Evolutionary conservation across 495 filamentous ascomycete species (phyloP), one percentile per base, ranked within the genome.

Genomic region (Xylaria grammica): DNA sequence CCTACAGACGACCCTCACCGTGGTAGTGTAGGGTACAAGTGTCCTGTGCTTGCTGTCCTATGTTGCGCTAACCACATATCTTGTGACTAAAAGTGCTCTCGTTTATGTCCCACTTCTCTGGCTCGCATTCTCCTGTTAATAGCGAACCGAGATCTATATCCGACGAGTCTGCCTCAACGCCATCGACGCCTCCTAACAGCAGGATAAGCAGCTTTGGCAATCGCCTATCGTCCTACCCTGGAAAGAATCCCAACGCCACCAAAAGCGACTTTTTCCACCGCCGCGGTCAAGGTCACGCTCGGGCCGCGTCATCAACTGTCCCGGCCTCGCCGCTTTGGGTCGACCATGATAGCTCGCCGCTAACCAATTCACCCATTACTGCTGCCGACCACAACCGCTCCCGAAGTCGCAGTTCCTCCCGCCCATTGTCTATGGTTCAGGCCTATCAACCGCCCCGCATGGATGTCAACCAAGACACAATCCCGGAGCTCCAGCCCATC

Each of bases 401-500:
- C 40, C 62, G 50, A 66, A 70, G 63, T 52, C 70, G 74, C 36
- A 74, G 69, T 48, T 71, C 68, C 13, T 84, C 85, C 15, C 80
- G 86, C 56, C 86, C 86, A 15, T 72, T 85, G 74, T 87, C 85
- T 54, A 85, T 88, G 75, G 76, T 87, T 19, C 91, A 97, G 69
- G 87, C 91, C 42, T 94, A 94, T 73, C 90, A 95, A 65, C 96
- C 94, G 66, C 93, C 91, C 63, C 75, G 91, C 67, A 91, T 97
- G 86, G 89, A 96, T 65, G 85, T 96, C 53, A 86, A 85, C 65
- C 82, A 87, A 55, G 92, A 97, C 69, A 97, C 93, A 9, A 86
- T 92, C 34, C 91, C 96, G 5, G 95, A 99, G 79, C 82, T 99
- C 36, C 91, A 92, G 75, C 95, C 92, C 26, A 95, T 98, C 67